Conservation (phyloP, 805 yeast genomes). For the Hagleromyces aurorensis region DNA sequence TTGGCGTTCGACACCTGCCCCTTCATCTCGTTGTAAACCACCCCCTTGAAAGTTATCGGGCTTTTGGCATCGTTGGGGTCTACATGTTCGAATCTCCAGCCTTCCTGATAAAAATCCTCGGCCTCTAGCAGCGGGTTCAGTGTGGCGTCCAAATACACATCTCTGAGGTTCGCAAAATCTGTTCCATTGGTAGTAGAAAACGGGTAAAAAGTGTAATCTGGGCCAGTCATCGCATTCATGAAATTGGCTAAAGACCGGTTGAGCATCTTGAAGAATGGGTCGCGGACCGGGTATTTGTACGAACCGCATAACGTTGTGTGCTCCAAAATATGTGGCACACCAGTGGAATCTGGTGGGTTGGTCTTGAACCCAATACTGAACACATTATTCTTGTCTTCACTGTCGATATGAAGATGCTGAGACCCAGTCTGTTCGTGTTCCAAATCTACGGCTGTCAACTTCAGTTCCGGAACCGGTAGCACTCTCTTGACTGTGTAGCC, state of each 20-base stretch:
- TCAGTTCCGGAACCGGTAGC: conserved; percentile 70
- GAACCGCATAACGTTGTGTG: conserved; percentile 97
- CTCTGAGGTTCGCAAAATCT: conserved; percentile 77
- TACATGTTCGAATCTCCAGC: conserved; percentile 89
- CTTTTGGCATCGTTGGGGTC: conserved; percentile 47
- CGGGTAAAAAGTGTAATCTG: conserved; percentile 92
- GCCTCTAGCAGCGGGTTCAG: conserved; percentile 69
- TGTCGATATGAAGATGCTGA: conserved; percentile 76
- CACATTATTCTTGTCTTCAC: conserved; percentile 78
- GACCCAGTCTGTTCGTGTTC: conserved; percentile 65
- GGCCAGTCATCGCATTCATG: conserved; percentile 99
- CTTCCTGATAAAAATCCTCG: conserved; percentile 89
- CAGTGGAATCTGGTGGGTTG: conserved; percentile 89
- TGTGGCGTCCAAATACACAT: conserved; percentile 82
- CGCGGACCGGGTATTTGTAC: conserved; percentile 82
- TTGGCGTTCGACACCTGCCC: conserved; percentile 90
- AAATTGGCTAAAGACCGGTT: conserved; percentile 90
- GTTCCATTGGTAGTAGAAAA: conserved; percentile 85
- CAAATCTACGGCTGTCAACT: conserved; percentile 69
- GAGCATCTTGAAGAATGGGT: conserved; percentile 96
- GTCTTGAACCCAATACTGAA: conserved; percentile 88
- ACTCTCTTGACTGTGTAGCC: conserved; percentile 64
- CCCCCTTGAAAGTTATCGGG: conserved; percentile 80
- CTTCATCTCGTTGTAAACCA: conserved; percentile 97
- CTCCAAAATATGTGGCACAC: conserved; percentile 92